phyloP scores from a whole-genome alignment of 163 green algal genomes.

The Chlamydomonas reinhardtii region DNA sequence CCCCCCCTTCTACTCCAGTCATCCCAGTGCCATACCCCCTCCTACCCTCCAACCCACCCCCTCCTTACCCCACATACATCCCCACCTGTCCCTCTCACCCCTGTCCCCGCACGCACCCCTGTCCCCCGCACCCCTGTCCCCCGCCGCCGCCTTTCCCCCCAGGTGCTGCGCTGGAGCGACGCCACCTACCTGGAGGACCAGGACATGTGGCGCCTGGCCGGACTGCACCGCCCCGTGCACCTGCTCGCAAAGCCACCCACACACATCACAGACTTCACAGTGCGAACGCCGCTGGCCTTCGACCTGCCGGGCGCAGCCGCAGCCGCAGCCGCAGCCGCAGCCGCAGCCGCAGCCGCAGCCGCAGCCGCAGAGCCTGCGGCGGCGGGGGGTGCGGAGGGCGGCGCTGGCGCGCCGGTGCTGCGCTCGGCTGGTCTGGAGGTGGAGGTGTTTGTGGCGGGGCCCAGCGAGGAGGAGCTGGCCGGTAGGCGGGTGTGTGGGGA shows the following conservation, averaged over 20 bases:
- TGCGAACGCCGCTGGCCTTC: constrained; percentile 58
- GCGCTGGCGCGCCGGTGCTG: no score
- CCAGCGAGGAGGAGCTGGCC: constrained; percentile 9
- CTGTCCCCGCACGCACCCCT: no score
- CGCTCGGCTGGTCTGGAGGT: constrained; percentile 22
- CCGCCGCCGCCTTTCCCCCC: not conserved
- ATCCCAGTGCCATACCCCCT: no score
- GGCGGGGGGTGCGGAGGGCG: not conserved
- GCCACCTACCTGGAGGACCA: constrained; percentile 98
- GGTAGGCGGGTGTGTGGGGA: not conserved
- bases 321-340: not conserved
- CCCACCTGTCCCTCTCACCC: no score
- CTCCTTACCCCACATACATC: no score
- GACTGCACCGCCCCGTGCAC: constrained; percentile 91
- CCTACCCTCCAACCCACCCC: no score
- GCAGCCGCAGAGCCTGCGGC: not conserved
- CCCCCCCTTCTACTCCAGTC: no score
- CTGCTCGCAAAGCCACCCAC: constrained; percentile 80
- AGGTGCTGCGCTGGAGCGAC: constrained; percentile 95
- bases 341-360: not conserved
- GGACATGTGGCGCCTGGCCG: constrained; percentile 96
- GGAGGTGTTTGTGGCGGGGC: constrained; percentile 44
- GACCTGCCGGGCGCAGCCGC: not conserved
- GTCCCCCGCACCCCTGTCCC: no score
- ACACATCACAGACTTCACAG: constrained; percentile 57